Percentiles rank a stretch among this genome's conserved stretches.
Conservation (phyloP, 345 rosid species). For the Syzygium jambos region DNA sequence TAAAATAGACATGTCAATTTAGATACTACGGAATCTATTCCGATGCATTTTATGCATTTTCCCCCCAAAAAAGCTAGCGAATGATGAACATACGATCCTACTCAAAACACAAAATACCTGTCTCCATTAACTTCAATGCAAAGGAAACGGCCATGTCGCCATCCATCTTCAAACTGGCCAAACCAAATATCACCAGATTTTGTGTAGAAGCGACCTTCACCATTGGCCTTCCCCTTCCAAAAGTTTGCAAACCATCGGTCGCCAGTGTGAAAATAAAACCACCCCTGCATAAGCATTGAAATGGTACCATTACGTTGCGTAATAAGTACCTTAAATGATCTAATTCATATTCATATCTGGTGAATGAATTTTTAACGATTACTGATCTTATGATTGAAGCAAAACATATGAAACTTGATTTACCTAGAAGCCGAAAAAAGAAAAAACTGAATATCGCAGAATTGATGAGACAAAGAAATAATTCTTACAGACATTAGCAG, state of each 20-base stretch:
- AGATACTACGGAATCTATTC: neutral
- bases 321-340: neutral
- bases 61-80: neutral
- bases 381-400: neutral
- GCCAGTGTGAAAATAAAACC: slow-evolving; percentile 90
- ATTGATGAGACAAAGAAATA: neutral
- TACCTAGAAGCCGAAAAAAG: neutral
- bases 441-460: neutral
- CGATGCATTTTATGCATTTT: neutral
- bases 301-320: neutral
- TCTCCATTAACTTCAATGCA: slow-evolving; percentile 67
- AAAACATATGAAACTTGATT: neutral
- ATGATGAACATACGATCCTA: neutral
- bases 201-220: slow-evolving; percentile 92
- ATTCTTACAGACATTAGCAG: neutral
- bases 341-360: neutral
- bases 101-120: slow-evolving; percentile 34
- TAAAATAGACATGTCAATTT: neutral
- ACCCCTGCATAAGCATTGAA: slow-evolving; percentile 43
- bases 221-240: slow-evolving; percentile 97
- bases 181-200: slow-evolving; percentile 71
- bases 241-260: slow-evolving; percentile 96
- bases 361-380: neutral
- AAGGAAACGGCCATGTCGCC: slow-evolving; percentile 79
- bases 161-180: slow-evolving; percentile 86